phyloP scores from a whole-genome alignment of 257 asterid genomes.

The Eustoma russellianum region DNA sequence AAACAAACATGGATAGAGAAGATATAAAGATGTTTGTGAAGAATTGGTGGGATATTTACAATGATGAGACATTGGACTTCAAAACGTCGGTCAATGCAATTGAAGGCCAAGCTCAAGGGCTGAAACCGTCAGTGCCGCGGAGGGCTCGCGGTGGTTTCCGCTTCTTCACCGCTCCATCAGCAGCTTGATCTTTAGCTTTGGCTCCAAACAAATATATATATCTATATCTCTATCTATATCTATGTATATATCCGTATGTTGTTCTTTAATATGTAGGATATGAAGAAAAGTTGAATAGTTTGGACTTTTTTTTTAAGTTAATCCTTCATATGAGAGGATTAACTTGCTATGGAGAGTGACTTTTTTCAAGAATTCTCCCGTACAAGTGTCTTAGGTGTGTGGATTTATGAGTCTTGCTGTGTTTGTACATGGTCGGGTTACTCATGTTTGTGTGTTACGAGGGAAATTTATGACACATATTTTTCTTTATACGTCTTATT shows the following conservation, averaged over 20 bases:
- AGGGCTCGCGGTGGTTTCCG: neutral
- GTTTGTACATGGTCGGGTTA: too few species aligned
- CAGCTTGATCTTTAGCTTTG: constrained; percentile 4
- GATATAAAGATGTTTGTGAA: constrained; percentile 13
- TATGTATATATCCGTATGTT: too few species aligned
- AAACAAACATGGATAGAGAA: constrained; percentile 10
- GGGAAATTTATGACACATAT: too few species aligned
- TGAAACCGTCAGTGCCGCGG: neutral
- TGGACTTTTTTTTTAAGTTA: too few species aligned
- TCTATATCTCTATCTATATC: too few species aligned
- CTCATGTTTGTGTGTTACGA: too few species aligned
- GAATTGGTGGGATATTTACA: constrained; percentile 15
- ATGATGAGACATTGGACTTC: constrained; percentile 4
- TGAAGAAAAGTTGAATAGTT: neutral
- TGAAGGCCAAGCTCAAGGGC: neutral
- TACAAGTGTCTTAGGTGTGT: too few species aligned
- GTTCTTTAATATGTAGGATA: too few species aligned
- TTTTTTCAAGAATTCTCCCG: neutral
- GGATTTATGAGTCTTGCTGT: too few species aligned
- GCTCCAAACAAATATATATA: neutral
- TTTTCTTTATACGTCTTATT: too few species aligned
- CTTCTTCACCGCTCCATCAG: constrained; percentile 10
- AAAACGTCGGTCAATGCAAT: too few species aligned
- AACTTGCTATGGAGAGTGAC: neutral
- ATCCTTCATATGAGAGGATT: neutral